Evolutionary conservation across 192 early-diverging fungal genomes (phyloP), one percentile per base, ranked within the genome.

Genomic region (Chytriomyces confervae): DNA sequence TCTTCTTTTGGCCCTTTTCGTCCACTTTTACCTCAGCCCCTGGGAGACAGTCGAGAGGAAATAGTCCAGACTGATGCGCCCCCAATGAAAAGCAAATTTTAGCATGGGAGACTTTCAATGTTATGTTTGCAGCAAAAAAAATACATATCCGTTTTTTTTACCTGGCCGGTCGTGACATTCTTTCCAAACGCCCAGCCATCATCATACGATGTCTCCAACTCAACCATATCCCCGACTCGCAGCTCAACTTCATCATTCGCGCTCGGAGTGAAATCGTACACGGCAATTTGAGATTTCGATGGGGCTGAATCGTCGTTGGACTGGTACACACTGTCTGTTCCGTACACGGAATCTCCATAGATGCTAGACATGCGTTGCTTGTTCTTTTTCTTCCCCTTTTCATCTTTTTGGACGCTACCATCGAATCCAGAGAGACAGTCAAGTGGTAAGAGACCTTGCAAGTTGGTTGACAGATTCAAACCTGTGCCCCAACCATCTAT

Each of bases 401-500:
- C 66, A 47, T 74, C 72, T 9, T 10, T 23, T n/a, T 62, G n/a
- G 0, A 74, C 46, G 7, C 16, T 10, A 2, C 27, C 29, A 24
- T 62, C 67, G 44, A 69, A 69, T 45, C 45, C 72, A 23, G 79
- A 77, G 20, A 88, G 67, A 50, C 84, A 86, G 45, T 85, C 86
- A 5, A 85, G 69, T 27, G 87, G 87, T 69, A 86, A 88, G 70
- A 71, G 65, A 13, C 87, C 87, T 43, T 78, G 79, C 63, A 78
- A 63, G 20, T 83, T 81, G 6, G 87, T 87, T 49, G 66, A 80
- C 77, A 84, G 61, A 79, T 88, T 88, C 45, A 78, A 75, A 11
- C 87, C 87, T 48, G 66, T 83, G 23, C 75, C 83, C 87, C 87
- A 88, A 24, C 87, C 84, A 75, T 88, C 87, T 24, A 5, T 13